These are phyloP conservation scores for Juglanconis sp. DNA, from an alignment of 2,329 filamentous ascomycete genomes.

Conservation along the genomic window DNA sequence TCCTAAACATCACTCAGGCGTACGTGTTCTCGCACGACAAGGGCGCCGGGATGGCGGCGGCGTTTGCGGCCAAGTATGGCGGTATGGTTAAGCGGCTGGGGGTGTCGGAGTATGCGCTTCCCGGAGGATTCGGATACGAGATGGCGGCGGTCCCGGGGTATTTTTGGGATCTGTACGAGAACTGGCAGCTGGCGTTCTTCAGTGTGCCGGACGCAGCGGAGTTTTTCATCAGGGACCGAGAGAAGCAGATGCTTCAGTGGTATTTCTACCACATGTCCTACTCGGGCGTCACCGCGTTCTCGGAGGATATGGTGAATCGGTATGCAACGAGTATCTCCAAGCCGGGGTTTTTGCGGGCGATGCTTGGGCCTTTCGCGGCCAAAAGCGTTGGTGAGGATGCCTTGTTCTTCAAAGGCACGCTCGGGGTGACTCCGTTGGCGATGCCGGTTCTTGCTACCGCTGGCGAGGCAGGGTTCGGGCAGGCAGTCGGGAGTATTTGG, in stretches of 20 bases:
- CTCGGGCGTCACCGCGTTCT: constrained; percentile 34
- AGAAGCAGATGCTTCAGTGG: constrained; percentile 41
- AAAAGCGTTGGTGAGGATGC: constrained; percentile 31
- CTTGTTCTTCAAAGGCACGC: constrained; percentile 32
- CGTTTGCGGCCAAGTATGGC: constrained; percentile 36
- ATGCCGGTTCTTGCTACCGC: constrained; percentile 31
- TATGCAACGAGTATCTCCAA: constrained; percentile 40
- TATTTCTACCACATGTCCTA: constrained; percentile 45
- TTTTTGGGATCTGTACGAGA: constrained; percentile 37
- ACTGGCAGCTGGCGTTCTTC: constrained; percentile 44
- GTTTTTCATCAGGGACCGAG: constrained; percentile 40
- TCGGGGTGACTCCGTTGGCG: constrained; percentile 24
- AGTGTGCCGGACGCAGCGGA: constrained; percentile 43
- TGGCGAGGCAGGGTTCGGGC: constrained; percentile 32
- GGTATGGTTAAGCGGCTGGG: constrained; percentile 32
- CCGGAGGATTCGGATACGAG: constrained; percentile 39
- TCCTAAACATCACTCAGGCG: constrained; percentile 37
- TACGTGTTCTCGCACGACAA: constrained; percentile 46
- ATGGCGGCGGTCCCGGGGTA: constrained; percentile 26
- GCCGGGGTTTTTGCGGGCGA: constrained; percentile 39
- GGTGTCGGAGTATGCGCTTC: constrained; percentile 38
- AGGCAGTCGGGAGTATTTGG: constrained; percentile 20
- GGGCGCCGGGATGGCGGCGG: constrained; percentile 38
- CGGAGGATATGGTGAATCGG: constrained; percentile 35
- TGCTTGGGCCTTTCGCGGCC: constrained; percentile 35